Evolutionary conservation across 257 asterid genomes (phyloP), one percentile per base, ranked within the genome.

Genomic region (Solanum clarkiae): DNA sequence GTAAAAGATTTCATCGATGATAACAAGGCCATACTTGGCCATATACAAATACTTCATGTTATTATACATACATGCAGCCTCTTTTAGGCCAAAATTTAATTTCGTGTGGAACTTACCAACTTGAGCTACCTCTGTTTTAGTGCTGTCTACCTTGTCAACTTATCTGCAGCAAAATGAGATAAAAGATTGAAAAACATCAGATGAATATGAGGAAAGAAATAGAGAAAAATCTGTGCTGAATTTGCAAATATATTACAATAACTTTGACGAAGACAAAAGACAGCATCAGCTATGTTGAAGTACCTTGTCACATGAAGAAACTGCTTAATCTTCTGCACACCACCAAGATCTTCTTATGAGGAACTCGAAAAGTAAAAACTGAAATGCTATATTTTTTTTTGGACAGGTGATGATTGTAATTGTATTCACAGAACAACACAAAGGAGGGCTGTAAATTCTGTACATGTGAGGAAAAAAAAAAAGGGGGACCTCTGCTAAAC

Each of bases 91-190:
- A 75, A 29, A 29, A 53, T 7, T 81, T 53, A 57, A 24, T 80
- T 79, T 82, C 62, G 17, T 44, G 77, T 18, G 20, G 11, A 60
- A 65, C 79, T 69, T 65, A 24, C 20, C 82, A 20, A 54, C 29
- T 77, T 83, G 80, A 59, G 55, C 24, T 16, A 54, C 44, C 83
- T 45, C 40, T 40, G 47, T 16, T 82, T 49, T 11, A 77, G 77
- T 26, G 72, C 51, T 47, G 85, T 62, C 22, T 83, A 57, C 57
- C 65, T 32, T 81, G 56, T 86, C 87, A 86, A 57, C 84, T 84
- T 84, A 80, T 86, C 90, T 88, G 85, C 90, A 80, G 54, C 12
- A 71, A 36, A 29, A 42, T 55, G 18, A 45, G 14, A 16, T 11
- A 29, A 26, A 1, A 54, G 54, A n/a, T 49, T 49, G 81, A 4